These are phyloP conservation scores for Dendrothele bispora DNA, from an alignment of 768 basidiomycete species.

Conservation along the genomic window DNA sequence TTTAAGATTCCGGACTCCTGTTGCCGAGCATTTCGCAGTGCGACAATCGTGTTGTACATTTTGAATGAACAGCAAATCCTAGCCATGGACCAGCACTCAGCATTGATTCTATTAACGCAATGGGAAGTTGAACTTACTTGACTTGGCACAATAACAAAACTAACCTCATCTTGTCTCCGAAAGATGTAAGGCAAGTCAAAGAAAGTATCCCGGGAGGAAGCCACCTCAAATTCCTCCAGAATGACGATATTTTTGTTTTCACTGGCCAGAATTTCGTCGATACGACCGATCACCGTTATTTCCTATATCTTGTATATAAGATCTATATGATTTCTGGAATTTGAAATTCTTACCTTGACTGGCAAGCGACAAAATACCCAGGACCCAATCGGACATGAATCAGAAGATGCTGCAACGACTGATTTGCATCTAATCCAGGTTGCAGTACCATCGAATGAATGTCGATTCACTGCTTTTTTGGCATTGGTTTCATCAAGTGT, in stretches of 20 bases:
- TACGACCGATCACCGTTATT: background rate
- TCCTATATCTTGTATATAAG: no score
- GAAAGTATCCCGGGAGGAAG: background rate
- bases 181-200: background rate
- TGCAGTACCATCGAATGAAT: background rate
- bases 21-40: constrained; percentile 8
- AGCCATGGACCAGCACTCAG: background rate
- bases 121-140: constrained; percentile 6
- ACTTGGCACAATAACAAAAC: background rate
- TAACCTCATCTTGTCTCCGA: background rate
- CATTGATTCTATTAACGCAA: background rate
- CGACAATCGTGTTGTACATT: constrained; percentile 26
- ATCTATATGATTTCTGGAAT: no score
- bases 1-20: constrained; percentile 4
- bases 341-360: background rate
- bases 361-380: background rate
- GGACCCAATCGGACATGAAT: background rate
- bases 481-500: background rate
- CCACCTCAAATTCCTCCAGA: background rate
- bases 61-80: constrained; percentile 18
- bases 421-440: background rate
- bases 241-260: background rate
- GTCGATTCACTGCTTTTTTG: background rate
- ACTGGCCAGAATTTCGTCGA: background rate
- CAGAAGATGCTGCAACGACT: background rate